Conservation (phyloP, 2,329 filamentous ascomycete species). For the Fusarium buharicum region DNA sequence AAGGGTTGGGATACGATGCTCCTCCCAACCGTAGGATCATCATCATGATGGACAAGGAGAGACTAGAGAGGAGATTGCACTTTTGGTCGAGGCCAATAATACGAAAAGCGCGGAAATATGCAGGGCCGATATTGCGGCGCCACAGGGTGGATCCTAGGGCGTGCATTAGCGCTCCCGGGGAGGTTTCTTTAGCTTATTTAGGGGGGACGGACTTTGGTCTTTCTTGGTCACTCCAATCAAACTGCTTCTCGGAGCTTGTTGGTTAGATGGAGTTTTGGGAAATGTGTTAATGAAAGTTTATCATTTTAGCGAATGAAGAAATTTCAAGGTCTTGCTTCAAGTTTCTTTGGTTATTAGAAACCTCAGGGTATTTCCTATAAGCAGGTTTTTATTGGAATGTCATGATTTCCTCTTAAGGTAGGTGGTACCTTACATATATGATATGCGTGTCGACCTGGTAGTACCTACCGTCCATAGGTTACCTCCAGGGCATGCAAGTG, state of each 20-base stretch:
- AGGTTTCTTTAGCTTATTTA: slow-evolving; percentile 30
- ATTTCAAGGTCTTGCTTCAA: slow-evolving; percentile 3
- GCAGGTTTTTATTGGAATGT: background rate
- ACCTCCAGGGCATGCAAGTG: too few species aligned
- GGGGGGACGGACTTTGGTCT: slow-evolving; percentile 3
- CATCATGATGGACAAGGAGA: slow-evolving; percentile 11
- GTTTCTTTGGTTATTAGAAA: background rate
- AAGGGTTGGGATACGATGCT: slow-evolving; percentile 24
- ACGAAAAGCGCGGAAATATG: slow-evolving; percentile 25
- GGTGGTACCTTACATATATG: background rate
- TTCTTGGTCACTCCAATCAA: slow-evolving; percentile 1
- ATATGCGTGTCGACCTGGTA: too few species aligned
- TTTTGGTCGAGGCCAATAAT: slow-evolving; percentile 19
- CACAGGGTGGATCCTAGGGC: slow-evolving; percentile 24
- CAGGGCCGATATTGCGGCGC: slow-evolving; percentile 35
- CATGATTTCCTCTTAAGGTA: too few species aligned
- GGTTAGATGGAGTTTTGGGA: background rate
- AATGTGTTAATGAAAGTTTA: slow-evolving; percentile 23
- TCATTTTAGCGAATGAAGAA: slow-evolving; percentile 13
- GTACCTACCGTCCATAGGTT: too few species aligned
- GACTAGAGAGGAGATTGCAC: slow-evolving; percentile 40
- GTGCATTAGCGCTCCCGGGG: slow-evolving; percentile 41
- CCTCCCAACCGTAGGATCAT: slow-evolving; percentile 28
- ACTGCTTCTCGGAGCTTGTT: background rate
- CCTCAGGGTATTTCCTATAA: background rate